phyloP scores from a whole-genome alignment of 1,284 basidiomycete genomes.

The Amylostereum chailletii region DNA sequence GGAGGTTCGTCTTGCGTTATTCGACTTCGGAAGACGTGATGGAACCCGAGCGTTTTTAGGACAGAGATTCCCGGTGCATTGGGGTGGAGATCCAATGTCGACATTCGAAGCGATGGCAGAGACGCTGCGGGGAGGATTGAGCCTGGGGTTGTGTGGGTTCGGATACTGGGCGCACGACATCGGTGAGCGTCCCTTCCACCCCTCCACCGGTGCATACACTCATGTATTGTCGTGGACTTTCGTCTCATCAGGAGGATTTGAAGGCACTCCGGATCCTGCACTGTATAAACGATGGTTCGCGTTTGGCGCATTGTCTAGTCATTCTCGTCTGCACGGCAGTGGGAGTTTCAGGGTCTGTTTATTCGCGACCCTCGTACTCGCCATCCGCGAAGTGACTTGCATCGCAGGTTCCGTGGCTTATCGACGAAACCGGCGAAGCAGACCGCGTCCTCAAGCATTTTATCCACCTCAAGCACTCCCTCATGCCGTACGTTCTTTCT shows the following conservation, averaged over 20 bases:
- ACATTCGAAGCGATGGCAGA: slow-evolving; percentile 76
- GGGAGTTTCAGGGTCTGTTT: slow-evolving; percentile 53
- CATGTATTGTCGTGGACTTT: not conserved
- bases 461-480: slow-evolving; percentile 54
- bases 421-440: slow-evolving; percentile 24
- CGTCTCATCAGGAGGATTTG: slow-evolving; percentile 36
- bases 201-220: not conserved
- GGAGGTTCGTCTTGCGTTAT: slow-evolving; percentile 45
- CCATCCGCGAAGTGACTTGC: slow-evolving; percentile 46
- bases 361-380: slow-evolving; percentile 48
- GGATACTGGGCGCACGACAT: slow-evolving; percentile 70
- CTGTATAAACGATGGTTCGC: slow-evolving; percentile 72
- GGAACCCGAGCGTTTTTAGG: slow-evolving; percentile 8
- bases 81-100: slow-evolving; percentile 74
- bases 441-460: slow-evolving; percentile 33
- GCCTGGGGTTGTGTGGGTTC: slow-evolving; percentile 61
- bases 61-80: slow-evolving; percentile 37
- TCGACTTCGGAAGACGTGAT: not conserved
- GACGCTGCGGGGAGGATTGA: slow-evolving; percentile 58
- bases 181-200: slow-evolving; percentile 26
- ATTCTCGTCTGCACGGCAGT: slow-evolving; percentile 69
- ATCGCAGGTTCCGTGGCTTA: slow-evolving; percentile 16
- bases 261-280: slow-evolving; percentile 62
- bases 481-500: slow-evolving; percentile 71
- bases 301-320: slow-evolving; percentile 63